These are phyloP conservation scores for Helianthus tuberosus DNA, from an alignment of 129 eudicot genomes.

Conservation along the genomic window DNA sequence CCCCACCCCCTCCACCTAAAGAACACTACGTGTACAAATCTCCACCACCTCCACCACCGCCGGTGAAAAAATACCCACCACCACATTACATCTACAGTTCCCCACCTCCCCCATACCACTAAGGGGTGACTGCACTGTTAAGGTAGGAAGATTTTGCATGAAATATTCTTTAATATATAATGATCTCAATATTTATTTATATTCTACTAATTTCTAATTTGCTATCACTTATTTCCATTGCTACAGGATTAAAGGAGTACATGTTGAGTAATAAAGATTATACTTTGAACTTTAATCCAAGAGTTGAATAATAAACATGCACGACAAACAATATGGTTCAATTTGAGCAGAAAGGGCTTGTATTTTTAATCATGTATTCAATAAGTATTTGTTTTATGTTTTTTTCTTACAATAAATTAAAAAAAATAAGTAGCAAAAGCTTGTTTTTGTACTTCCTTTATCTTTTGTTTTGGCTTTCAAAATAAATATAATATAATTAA, in stretches of 20 bases:
- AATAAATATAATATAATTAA: neutral
- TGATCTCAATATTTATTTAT: neutral
- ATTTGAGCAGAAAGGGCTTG: slow-evolving; percentile 1
- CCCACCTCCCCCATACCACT: slow-evolving; percentile 50
- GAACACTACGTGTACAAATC: too few relatives aligned
- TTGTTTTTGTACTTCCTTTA: neutral
- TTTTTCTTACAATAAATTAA: neutral
- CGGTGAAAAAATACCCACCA: slow-evolving; percentile 36
- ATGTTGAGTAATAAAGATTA: neutral
- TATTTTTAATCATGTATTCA: slow-evolving; percentile 11
- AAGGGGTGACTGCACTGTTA: neutral
- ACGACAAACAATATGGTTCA: neutral
- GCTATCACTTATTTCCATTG: neutral
- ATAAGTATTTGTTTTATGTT: neutral
- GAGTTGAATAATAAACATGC: neutral
- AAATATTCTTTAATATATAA: neutral
- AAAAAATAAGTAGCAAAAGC: slow-evolving; percentile 2
- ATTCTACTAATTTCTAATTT: neutral
- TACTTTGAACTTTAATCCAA: neutral
- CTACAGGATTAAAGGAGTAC: slow-evolving; percentile 13
- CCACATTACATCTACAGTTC: slow-evolving; percentile 45
- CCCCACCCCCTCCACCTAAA: too few relatives aligned
- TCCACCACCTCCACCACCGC: neutral
- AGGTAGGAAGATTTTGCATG: neutral
- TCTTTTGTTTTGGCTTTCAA: neutral